Base-by-base conservation (phyloP, 331 rosid genomes). In the Prunus yedoensis region DNA sequence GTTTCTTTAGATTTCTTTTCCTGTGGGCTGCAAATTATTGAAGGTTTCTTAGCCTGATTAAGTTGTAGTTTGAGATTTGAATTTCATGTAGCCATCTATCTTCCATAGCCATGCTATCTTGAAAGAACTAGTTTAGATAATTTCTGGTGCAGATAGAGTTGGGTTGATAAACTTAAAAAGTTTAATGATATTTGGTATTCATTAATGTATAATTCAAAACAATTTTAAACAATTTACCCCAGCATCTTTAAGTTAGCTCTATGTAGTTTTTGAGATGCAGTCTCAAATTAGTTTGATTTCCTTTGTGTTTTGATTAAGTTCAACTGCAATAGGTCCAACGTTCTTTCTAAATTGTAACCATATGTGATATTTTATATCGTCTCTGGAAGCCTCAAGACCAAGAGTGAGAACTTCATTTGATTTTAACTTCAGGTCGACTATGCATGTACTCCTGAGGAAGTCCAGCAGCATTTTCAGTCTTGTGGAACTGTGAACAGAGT, bases 401-500 rank as follows among this genome's bases (percentile, higher is more conserved):
- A 14, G 16, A 53, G 41, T 58, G 35, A 74, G 53, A 66, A 70
- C 52, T 65, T 66, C 20, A 67, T 76, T 66, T 79, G 51, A 10
- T 76, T 47, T 50, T 68, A n/a, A 66, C 53, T 75, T 81, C 90
- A 95, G 99, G 99, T 95, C 73, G 99, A 95, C 83, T 95, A 95
- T 80, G 92, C 90, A 25, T 95, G 99, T 74, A 92, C 99, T 0
- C 97, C 99, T 71, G 97, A 92, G 84, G 97, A 95, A 84, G 94
- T 92, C 68, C 99, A 89, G 76, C 99, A 92, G 77, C 99, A 90
- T 83, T 95, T 95, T 79, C 97, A 95, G 82, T 89, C 96, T 12
- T 95, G 99, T 84, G 99, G 99, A 77, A 95, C 97, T 35, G 99
- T 95, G 78, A 95, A 95, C 87, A 84, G 99, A 78, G 99, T 95